phyloP scores from a whole-genome alignment of 306 rosid species.

The Fragaria ananassa region DNA sequence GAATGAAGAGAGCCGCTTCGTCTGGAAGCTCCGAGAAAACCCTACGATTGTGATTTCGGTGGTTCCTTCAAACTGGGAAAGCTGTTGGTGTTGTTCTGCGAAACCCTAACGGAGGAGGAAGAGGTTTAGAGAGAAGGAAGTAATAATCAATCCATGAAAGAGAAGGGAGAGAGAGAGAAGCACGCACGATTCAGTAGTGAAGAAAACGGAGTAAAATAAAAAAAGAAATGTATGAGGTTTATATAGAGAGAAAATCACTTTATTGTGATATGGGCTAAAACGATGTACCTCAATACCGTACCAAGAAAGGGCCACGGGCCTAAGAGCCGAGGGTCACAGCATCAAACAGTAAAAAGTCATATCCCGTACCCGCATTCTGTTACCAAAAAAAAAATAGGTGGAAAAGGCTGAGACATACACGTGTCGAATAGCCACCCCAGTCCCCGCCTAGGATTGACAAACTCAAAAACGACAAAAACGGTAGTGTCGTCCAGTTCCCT shows the following conservation, averaged over 20 bases:
- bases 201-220: not conserved
- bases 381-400: not conserved
- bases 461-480: not conserved
- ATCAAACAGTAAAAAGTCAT: not conserved
- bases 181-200: conserved; percentile 6
- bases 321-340: not conserved
- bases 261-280: not conserved
- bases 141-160: conserved; percentile 25
- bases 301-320: not conserved
- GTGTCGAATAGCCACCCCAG: not conserved
- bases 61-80: conserved; percentile 21
- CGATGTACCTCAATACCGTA: not conserved
- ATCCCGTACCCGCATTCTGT: not conserved
- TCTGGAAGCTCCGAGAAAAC: conserved; percentile 19
- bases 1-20: conserved; percentile 12
- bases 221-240: not conserved
- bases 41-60: conserved; percentile 23
- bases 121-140: conserved; percentile 17
- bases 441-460: not conserved
- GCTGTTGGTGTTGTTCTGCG: conserved; percentile 3
- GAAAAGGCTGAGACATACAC: not conserved
- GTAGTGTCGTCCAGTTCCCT: not conserved
- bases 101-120: conserved; percentile 47
- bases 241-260: not conserved
- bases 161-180: conserved; percentile 15